Percentiles rank a stretch among this genome's conserved stretches.
Conservation (phyloP, 441 rosid species). For the Melastoma candidum region DNA sequence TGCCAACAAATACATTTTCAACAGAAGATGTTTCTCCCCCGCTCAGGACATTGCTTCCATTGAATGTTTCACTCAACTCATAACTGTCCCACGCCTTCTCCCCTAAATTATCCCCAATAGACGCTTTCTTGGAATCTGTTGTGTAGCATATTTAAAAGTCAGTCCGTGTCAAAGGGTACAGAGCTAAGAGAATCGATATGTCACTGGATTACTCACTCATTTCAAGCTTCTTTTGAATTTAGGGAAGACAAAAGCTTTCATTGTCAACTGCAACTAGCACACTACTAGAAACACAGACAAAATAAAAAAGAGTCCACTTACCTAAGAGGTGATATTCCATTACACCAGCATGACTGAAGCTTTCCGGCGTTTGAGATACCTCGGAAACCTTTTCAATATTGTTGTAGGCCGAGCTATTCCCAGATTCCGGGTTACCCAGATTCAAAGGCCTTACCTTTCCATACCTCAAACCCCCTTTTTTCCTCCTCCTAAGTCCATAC, state of each 20-base stretch:
- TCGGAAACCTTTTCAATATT: slow-evolving; percentile 8
- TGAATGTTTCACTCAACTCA: slow-evolving; percentile 18
- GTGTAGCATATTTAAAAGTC: slow-evolving; percentile 2
- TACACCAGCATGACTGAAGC: slow-evolving; percentile 16
- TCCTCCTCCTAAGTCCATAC: slow-evolving; percentile 30
- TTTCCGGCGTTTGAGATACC: slow-evolving; percentile 17
- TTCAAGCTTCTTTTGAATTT: not conserved
- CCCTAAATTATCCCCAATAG: slow-evolving; percentile 16
- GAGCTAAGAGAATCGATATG: not conserved
- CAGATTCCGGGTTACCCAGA: slow-evolving; percentile 16
- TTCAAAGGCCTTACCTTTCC: slow-evolving; percentile 18
- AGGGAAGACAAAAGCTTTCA: no score
- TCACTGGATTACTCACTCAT: not conserved
- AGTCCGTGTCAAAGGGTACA: slow-evolving; percentile 1
- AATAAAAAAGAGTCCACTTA: slow-evolving; percentile 17
- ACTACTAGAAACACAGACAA: not conserved
- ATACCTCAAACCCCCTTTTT: slow-evolving; percentile 19
- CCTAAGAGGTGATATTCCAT: slow-evolving; percentile 28
- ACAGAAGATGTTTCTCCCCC: slow-evolving; percentile 16
- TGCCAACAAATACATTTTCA: slow-evolving; percentile 11
- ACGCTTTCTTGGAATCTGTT: slow-evolving; percentile 24
- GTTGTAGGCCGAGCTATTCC: slow-evolving; percentile 13
- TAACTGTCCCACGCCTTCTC: slow-evolving; percentile 19
- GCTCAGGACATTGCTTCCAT: slow-evolving; percentile 14
- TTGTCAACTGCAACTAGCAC: not conserved